Percentiles rank a stretch among this genome's conserved stretches.
These are phyloP conservation scores for Jatropha multifida DNA, from an alignment of 441 rosid species.

Conservation along the genomic window DNA sequence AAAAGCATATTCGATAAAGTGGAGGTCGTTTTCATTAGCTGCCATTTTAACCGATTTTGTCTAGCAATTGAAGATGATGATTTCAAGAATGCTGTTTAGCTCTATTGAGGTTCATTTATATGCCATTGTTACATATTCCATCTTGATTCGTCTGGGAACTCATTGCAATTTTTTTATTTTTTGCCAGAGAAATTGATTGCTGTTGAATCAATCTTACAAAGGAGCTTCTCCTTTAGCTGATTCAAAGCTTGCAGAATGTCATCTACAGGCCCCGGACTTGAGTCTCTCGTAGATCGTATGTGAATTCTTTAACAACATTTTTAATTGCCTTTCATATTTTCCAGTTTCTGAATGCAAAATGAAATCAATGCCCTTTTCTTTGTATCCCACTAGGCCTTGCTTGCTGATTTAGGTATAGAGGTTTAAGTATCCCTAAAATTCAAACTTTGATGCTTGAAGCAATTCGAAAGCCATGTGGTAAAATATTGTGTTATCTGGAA, in stretches of 20 bases:
- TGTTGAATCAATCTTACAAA: neutral
- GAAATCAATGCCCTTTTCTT: neutral
- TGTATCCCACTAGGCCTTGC: neutral
- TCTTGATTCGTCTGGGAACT: neutral
- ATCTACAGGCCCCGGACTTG: slow-evolving; percentile 67
- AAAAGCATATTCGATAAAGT: no score
- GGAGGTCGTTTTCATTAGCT: no score
- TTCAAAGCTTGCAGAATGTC: slow-evolving; percentile 43
- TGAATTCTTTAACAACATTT: neutral
- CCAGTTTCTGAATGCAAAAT: neutral
- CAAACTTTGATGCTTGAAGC: neutral
- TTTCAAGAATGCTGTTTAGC: neutral
- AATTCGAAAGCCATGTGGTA: no score
- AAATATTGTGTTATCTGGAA: no score
- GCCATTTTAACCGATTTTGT: neutral
- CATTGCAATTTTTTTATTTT: neutral
- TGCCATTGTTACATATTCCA: no score
- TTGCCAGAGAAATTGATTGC: slow-evolving; percentile 1
- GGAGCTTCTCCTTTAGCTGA: neutral
- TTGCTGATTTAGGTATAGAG: neutral
- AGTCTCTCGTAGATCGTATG: slow-evolving; percentile 83
- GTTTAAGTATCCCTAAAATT: neutral
- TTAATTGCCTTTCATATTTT: neutral
- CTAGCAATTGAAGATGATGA: neutral
- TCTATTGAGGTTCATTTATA: no score